Base-by-base conservation (phyloP, 257 asterid genomes). In the Anisodus tanguticus region DNA sequence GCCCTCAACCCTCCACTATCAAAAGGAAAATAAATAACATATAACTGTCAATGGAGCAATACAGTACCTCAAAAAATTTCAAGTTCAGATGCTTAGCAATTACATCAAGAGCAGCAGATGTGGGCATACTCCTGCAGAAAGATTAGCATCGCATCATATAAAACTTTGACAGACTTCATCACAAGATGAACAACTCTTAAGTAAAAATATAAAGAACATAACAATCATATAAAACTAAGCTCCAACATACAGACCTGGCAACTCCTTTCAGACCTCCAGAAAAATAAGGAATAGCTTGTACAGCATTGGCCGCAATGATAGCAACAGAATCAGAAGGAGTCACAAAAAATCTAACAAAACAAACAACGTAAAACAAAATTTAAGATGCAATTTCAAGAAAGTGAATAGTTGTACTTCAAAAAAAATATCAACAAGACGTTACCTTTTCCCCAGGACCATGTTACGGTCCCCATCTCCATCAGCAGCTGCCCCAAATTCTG, bases 401-500 rank as follows among this genome's bases (percentile, higher is more conserved):
- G 26, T 22, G 26, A 22, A 22, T 22, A 58, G 84, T 79, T 76
- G 45, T 51, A 72, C 70, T 85, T 83, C 71, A 77, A 85, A 85
- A 12, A 81, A 8, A 1, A 41, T 31, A 76, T 76, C 62, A 49
- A 63, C 9, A 78, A 37, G 81, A 74, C 31, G 57, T 57, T 69
- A 90, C 99, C 98, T 93, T 89, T 96, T 96, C 37, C 99, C 99
- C 17, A 96, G 98, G 87, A 96, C 49, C 99, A 96, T 96, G 82
- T 96, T 96, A 84, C 99, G 97, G 86, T 96, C 99, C 41, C 98
- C 99, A 91, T 96, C 99, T 84, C 99, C 99, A 89, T 96, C 99
- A 86, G 98, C 97, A 87, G 99, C 99, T 82, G 99, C 99, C 49
- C 99, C 99, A 89, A 96, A 96, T 90, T 96, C 99, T 41, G 99